A percentile compares a stretch with the other conserved stretches of the same genome.
Conservation (phyloP, 176 grass and related monocot genomes). For the Cenchrus americanus region DNA sequence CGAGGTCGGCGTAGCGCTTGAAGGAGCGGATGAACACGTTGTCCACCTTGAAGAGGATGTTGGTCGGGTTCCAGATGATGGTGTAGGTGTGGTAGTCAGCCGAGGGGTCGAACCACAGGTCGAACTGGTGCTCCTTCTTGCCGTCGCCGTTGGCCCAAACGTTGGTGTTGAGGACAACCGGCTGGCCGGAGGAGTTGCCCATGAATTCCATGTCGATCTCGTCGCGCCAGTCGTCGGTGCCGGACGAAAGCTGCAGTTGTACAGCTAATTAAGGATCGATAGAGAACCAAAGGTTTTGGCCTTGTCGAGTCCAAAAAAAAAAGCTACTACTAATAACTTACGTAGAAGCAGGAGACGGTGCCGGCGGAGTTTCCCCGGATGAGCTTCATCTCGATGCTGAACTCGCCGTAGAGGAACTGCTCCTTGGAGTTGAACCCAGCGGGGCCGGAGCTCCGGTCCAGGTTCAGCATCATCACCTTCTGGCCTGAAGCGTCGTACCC, state of each 20-base stretch:
- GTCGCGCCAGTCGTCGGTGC: background rate
- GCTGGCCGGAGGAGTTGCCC: background rate
- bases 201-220: slow-evolving; percentile 38
- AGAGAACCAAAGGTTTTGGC: too few relatives aligned
- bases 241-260: background rate
- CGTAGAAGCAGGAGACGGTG: slow-evolving; percentile 23
- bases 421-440: slow-evolving; percentile 32
- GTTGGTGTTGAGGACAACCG: slow-evolving; percentile 26
- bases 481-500: background rate
- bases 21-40: background rate
- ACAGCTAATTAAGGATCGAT: too few relatives aligned
- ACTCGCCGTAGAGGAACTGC: slow-evolving; percentile 34
- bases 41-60: slow-evolving; percentile 71
- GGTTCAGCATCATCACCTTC: slow-evolving; percentile 30
- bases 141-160: slow-evolving; percentile 18
- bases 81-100: slow-evolving; percentile 64
- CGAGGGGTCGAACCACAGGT: slow-evolving; percentile 64
- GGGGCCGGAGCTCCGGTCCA: slow-evolving; percentile 15
- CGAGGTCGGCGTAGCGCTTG: slow-evolving; percentile 78
- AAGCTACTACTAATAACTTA: background rate
- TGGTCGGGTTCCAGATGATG: slow-evolving; percentile 50
- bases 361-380: background rate
- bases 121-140: slow-evolving; percentile 51
- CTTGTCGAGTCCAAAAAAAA: background rate
- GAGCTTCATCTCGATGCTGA: slow-evolving; percentile 38